Base-by-base conservation (phyloP, 192 early-diverging fungal genomes). In the Funneliformis geosporum region DNA sequence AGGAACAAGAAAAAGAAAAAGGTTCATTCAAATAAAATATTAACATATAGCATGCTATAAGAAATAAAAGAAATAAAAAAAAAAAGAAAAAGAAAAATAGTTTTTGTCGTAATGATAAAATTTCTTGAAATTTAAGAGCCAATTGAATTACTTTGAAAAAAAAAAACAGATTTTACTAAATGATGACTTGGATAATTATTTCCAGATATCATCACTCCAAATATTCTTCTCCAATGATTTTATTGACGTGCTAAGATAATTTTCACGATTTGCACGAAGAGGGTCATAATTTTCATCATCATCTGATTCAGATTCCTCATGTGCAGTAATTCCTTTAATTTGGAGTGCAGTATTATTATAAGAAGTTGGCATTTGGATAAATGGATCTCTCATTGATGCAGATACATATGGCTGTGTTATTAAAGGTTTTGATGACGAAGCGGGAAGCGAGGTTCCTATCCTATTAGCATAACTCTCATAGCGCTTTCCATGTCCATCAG, bases 161-260 rank as follows among this genome's bases (percentile, higher is more conserved):
- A 33, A 33, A 33, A 33, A 33, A 2, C 33, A 33, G 33, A 2
- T 2, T 2, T 33, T 33, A 2, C n/a, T 33, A 33, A 33, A 33
- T 33, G 2, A 33, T 0, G 33, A 2, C 33, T 33, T 33, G 33
- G 11, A 47, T 47, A 0, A 64, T 64, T 21, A 64, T 14, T 73
- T 50, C 71, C 71, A 73, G 38, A 73, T 50, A 50, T 73, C 25
- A 25, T 73, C 71, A 1, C 55, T 73, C 71, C 71, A 73, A 21
- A 50, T 50, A 73, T 73, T 73, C 27, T 73, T 21, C n/a, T 73
- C 71, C 5, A 73, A 50, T 16, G 46, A 70, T 23, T 40, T 12
- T 4, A 70, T n/a, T 39, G 68, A 70, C n/a, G 27, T 39, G 23
- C 71, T 50, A 14, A 73, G 27, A 73, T 73, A 50, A 73, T 25